Evolutionary conservation across 257 asterid species (phyloP).

Genomic region (Rhazya stricta): DNA sequence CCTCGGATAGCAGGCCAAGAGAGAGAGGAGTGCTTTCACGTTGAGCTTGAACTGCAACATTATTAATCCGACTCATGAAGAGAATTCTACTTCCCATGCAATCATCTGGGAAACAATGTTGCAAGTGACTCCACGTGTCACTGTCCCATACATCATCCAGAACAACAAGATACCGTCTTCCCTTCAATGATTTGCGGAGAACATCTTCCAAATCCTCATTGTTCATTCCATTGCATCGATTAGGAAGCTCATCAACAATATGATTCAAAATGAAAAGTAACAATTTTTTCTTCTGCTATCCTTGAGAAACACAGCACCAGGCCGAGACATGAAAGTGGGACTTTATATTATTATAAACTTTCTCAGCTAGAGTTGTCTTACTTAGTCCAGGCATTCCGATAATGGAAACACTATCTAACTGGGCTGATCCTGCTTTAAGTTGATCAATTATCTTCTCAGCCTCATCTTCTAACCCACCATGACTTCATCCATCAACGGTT

Average conservation of each 20-base stretch:
- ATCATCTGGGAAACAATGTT: neutral
- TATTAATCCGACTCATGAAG: slow-evolving; percentile 4
- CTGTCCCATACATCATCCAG: slow-evolving; percentile 15
- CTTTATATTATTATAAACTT: slow-evolving; percentile 4
- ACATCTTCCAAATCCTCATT: neutral
- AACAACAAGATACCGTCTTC: slow-evolving; percentile 9
- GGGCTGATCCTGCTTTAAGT: neutral
- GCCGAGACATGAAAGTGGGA: neutral
- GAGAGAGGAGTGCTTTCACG: neutral
- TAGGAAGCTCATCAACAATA: too few relatives aligned
- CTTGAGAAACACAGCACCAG: slow-evolving; percentile 13
- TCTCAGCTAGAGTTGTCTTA: slow-evolving; percentile 6
- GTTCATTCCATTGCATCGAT: neutral
- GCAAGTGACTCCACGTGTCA: neutral
- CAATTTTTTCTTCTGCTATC: neutral
- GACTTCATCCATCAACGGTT: neutral
- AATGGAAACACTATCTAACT: neutral
- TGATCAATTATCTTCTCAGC: neutral
- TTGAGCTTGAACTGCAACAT: neutral
- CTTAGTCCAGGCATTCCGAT: slow-evolving; percentile 9
- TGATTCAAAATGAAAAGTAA: neutral
- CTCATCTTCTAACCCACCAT: neutral
- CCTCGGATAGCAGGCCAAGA: neutral
- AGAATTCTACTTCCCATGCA: slow-evolving; percentile 5
- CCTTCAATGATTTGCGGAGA: neutral